phyloP scores from a whole-genome alignment of 1,139 yeast genomes.

The Pichia terricola region DNA sequence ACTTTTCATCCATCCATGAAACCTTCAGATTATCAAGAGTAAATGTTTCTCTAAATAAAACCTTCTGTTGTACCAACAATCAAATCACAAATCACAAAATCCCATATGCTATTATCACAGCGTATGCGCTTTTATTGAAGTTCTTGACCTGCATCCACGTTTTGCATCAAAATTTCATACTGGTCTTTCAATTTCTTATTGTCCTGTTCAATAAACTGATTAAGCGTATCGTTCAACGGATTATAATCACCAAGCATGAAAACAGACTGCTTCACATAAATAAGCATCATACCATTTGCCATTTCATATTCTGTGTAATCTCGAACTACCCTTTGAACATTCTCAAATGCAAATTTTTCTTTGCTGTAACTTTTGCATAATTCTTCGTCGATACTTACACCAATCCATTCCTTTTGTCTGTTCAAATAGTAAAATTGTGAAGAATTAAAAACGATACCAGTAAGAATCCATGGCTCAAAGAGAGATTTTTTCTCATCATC shows the following conservation, averaged over 20 bases:
- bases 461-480: constrained; percentile 27
- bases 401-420: constrained; percentile 15
- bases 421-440: constrained; percentile 22
- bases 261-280: constrained; percentile 24
- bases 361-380: constrained; percentile 19
- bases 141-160: not conserved
- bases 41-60: too few relatives aligned
- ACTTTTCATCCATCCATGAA: too few relatives aligned
- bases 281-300: constrained; percentile 24
- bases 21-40: too few relatives aligned
- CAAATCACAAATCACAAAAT: too few relatives aligned
- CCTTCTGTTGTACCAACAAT: too few relatives aligned
- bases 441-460: constrained; percentile 24
- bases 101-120: too few relatives aligned
- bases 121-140: too few relatives aligned
- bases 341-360: constrained; percentile 16
- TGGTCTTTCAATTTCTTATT: constrained; percentile 15
- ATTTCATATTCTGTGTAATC: constrained; percentile 17
- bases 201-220: constrained; percentile 20
- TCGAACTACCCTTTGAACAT: constrained; percentile 17
- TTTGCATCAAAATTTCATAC: not conserved
- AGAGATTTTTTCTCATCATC: constrained; percentile 11
- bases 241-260: constrained; percentile 10
- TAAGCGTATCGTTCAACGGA: constrained; percentile 13
- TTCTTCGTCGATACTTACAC: constrained; percentile 20